Conservation (phyloP, 345 rosid genomes). For the Hibiscus tridactylites region DNA sequence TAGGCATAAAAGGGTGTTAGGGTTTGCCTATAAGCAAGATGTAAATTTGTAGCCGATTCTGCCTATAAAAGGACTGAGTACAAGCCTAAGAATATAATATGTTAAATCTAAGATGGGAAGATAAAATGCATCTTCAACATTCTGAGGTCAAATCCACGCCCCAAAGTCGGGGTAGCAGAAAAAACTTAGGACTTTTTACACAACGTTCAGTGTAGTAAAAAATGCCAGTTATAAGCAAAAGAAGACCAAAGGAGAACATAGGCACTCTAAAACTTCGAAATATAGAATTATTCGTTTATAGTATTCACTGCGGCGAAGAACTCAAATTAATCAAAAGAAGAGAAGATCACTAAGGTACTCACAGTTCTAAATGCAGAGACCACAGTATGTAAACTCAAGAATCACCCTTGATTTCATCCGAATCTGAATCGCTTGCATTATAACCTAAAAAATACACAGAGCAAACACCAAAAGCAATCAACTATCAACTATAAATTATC, state of each 20-base stretch:
- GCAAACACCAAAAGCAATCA: conserved; percentile 5
- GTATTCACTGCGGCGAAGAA: background rate
- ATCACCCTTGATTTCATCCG: conserved; percentile 49
- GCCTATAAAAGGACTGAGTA: background rate
- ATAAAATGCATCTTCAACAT: background rate
- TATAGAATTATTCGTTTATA: background rate
- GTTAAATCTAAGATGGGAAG: background rate
- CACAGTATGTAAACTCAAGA: conserved; percentile 22
- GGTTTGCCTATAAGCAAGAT: too few relatives aligned
- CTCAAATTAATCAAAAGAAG: background rate
- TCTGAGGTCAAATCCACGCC: background rate
- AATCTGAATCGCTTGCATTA: conserved; percentile 92
- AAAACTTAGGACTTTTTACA: background rate
- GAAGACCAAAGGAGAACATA: background rate
- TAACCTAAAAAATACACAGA: conserved; percentile 44
- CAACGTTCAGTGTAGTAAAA: background rate
- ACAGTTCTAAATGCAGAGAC: conserved; percentile 16
- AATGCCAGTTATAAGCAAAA: background rate
- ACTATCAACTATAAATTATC: background rate
- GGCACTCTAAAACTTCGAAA: background rate
- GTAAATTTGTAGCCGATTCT: too few relatives aligned
- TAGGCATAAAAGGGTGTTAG: too few relatives aligned
- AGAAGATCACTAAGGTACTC: conserved; percentile 12
- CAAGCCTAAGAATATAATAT: background rate
- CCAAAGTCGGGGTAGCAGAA: background rate